phyloP scores from a whole-genome alignment of 441 rosid species.

The Hura crepitans region DNA sequence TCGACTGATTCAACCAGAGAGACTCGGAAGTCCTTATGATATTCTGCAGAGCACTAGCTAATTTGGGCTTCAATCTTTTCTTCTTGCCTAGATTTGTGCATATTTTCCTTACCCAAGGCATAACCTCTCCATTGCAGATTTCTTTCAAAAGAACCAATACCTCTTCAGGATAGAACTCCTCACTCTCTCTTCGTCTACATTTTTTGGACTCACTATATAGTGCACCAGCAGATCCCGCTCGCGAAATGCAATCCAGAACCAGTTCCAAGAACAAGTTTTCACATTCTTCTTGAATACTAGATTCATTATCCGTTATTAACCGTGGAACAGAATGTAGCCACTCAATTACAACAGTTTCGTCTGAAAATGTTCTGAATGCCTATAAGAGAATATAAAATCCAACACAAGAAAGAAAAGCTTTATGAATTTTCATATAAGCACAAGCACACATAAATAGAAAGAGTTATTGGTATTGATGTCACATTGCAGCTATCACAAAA shows the following conservation, averaged over 20 bases:
- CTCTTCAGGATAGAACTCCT: constrained; percentile 49
- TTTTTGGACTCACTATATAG: constrained; percentile 26
- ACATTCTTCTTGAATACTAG: constrained; percentile 92
- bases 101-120: constrained; percentile 86
- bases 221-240: constrained; percentile 42
- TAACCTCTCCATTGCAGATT: constrained; percentile 68
- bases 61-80: constrained; percentile 58
- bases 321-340: constrained; percentile 93
- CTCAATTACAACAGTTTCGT: constrained; percentile 54
- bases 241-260: constrained; percentile 62
- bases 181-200: constrained; percentile 43
- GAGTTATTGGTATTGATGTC: not conserved
- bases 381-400: constrained; percentile 26
- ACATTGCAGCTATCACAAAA: not conserved
- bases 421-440: not conserved
- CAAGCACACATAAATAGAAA: not conserved
- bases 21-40: constrained; percentile 78
- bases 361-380: constrained; percentile 64
- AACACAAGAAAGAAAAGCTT: constrained; percentile 16
- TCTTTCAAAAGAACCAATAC: constrained; percentile 59
- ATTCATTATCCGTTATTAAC: constrained; percentile 72
- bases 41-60: constrained; percentile 63
- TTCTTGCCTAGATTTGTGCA: constrained; percentile 79
- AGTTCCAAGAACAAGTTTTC: constrained; percentile 83
- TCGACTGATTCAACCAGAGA: constrained; percentile 62